These are phyloP conservation scores for Aspergillus carbonarius DNA, from an alignment of 2,329 filamentous ascomycete species.

Conservation along the genomic window DNA sequence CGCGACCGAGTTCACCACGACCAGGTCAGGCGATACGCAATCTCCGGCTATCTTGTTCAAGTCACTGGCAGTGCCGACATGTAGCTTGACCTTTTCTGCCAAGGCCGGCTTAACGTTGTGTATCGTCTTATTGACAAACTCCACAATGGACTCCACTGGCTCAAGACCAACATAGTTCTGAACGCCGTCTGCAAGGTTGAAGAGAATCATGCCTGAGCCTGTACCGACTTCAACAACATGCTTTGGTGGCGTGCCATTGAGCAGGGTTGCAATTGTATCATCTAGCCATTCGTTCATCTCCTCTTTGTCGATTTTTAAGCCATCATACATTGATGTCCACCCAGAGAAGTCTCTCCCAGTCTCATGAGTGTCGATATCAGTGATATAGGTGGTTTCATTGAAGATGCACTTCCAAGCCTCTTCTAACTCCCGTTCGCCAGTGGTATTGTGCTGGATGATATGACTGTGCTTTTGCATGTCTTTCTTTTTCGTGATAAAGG, in stretches of 20 bases:
- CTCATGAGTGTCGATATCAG: neutral
- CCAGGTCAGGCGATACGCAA: neutral
- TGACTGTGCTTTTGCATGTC: neutral
- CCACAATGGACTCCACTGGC: neutral
- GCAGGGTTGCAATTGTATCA: constrained; percentile 1
- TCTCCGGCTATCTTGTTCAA: neutral
- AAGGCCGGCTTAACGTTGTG: neutral
- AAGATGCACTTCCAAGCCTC: constrained; percentile 1
- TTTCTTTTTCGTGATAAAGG: neutral
- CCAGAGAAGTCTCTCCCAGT: neutral
- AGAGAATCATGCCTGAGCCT: constrained; percentile 1
- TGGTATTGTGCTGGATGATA: no score
- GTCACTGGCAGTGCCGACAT: constrained; percentile 1
- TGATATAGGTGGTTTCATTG: neutral
- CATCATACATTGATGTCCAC: constrained; percentile 10
- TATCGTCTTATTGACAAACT: neutral
- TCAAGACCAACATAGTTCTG: constrained; percentile 1
- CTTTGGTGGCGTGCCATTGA: neutral
- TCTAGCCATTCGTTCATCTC: constrained; percentile 7
- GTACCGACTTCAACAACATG: constrained; percentile 1
- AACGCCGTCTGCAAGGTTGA: neutral
- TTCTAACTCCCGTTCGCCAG: neutral
- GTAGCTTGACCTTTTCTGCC: neutral
- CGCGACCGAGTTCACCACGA: constrained; percentile 6
- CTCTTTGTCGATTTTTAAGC: neutral